Evolutionary conservation across 176 grass and related monocot species (phyloP).

Genomic region (Musa itinerans): DNA sequence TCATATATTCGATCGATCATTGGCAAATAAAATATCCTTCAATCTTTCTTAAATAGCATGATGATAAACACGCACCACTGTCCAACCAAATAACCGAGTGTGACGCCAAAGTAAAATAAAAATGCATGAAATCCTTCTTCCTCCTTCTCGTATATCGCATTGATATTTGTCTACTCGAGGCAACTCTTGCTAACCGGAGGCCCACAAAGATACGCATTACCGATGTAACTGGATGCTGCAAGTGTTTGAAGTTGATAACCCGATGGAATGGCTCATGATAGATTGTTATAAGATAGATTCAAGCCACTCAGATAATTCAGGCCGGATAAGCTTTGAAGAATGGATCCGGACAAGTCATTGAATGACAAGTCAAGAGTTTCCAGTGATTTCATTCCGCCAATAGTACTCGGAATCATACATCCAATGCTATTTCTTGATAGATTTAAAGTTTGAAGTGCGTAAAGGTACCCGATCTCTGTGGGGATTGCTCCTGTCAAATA

Average conservation of each 20-base stretch:
- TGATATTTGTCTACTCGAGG: not conserved
- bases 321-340: not conserved
- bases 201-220: conserved; percentile 18
- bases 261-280: not conserved
- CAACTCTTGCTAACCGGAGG: conserved; percentile 7
- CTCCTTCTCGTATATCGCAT: not conserved
- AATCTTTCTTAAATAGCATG: not conserved
- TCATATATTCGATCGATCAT: conserved; percentile 5
- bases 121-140: not conserved
- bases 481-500: conserved; percentile 9
- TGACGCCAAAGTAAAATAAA: not conserved
- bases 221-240: conserved; percentile 10
- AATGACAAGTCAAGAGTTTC: conserved; percentile 16
- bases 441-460: not conserved
- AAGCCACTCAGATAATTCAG: not conserved
- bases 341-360: not conserved
- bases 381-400: not conserved
- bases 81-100: not conserved
- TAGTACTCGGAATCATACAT: no score
- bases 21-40: not conserved
- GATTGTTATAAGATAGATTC: conserved; percentile 1
- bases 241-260: conserved; percentile 5
- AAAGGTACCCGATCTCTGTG: not conserved
- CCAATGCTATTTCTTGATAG: not conserved
- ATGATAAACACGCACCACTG: conserved; percentile 7